Evolutionary conservation across 768 basidiomycete genomes (phyloP), one percentile per base, ranked within the genome.

Genomic region (Leccinum subgranulosum): DNA sequence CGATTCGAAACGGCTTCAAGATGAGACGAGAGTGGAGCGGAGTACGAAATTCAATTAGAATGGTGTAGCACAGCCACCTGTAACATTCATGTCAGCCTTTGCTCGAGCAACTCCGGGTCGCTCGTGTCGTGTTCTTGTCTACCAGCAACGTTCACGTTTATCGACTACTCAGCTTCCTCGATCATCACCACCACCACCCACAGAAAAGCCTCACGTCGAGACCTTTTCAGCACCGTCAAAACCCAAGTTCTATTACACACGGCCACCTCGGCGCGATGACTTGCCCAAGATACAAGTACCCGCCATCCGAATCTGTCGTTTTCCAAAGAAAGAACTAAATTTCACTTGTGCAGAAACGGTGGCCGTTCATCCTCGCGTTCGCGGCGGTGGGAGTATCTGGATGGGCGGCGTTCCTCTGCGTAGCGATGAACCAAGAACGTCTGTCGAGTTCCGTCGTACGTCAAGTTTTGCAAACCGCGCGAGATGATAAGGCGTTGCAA

Each of bases 391-490:
- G 88, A 15, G 70, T 87, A 2, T 68, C 82, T 1, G 82, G 79
- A 7, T 91, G 90, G 90, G 81, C 73, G 3, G 78, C 77, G 7
- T 92, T 92, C 69, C 78, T 90, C 63, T 77, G 80, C 28, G 85
- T 83, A 58, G 85, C 84, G 10, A 85, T 84, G 56, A 92, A 92
- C 74, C 84, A 88, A 67, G 90, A 92, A 66, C 86, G 84, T 63
- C 77, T 91, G 28, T 84, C 88, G 25, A 87, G 84, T 60, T 91
- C 90, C 4, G 84, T 91, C 29, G 83, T 86, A 57, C 81, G 82
- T 47, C 85, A 84, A 62, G 77, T 91, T 54, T 70, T 88, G 73
- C 78, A 81, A 39, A 82, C 81, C 5, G 72, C 90, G 46, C 81
- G 80, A 58, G 79, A 81, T 15, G 81, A 80, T 60, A 62, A 73